Conservation (phyloP, 2,329 filamentous ascomycete species). For the Clonostachys byssicola region DNA sequence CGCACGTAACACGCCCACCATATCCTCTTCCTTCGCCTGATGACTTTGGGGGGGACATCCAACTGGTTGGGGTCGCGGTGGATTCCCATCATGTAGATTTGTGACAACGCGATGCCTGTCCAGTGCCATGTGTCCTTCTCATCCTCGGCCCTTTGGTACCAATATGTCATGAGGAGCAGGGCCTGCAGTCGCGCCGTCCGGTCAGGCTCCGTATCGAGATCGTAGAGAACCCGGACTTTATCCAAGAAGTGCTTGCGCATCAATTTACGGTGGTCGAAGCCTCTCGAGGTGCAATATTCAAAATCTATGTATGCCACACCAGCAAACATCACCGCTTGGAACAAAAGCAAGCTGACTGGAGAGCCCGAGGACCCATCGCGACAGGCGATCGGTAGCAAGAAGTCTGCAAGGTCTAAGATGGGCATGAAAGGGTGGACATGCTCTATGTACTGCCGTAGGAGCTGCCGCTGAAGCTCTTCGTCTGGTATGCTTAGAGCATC, state of each 20-base stretch:
- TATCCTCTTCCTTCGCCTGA: constrained; percentile 87
- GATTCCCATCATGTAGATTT: constrained; percentile 89
- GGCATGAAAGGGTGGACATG: constrained; percentile 96
- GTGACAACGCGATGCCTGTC: constrained; percentile 95
- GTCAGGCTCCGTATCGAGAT: constrained; percentile 92
- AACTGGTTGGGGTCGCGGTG: constrained; percentile 80
- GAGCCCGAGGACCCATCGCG: constrained; percentile 54
- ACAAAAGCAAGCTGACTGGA: constrained; percentile 78
- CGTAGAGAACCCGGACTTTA: constrained; percentile 45
- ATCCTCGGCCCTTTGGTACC: constrained; percentile 87
- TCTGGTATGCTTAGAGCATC: constrained; percentile 77
- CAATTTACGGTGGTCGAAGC: constrained; percentile 48
- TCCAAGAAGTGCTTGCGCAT: too few species aligned
- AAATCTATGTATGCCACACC: constrained; percentile 85
- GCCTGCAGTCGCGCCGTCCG: constrained; percentile 85
- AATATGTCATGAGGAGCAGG: constrained; percentile 89
- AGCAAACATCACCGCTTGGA: constrained; percentile 93
- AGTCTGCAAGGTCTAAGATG: constrained; percentile 53
- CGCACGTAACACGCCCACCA: constrained; percentile 99
- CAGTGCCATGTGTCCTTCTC: constrained; percentile 99
- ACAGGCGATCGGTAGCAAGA: not conserved
- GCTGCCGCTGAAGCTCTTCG: constrained; percentile 67
- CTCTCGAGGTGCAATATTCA: constrained; percentile 64
- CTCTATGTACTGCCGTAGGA: constrained; percentile 79
- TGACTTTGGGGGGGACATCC: constrained; percentile 67